phyloP scores from a whole-genome alignment of 2,329 filamentous ascomycete genomes.

The Hypoxylon sp. region DNA sequence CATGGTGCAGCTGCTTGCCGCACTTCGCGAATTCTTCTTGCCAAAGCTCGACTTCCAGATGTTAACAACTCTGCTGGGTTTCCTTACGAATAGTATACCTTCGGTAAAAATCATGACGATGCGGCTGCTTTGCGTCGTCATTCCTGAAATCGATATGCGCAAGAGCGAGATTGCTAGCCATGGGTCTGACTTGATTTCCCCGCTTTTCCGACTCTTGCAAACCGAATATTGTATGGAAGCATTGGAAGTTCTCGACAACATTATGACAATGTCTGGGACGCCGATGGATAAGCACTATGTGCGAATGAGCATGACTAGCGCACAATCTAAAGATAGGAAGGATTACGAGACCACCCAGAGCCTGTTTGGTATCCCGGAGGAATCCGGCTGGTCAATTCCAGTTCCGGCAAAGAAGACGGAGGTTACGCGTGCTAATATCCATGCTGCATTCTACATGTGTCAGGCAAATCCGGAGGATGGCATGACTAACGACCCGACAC shows the following conservation, averaged over 20 bases:
- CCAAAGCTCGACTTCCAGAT: slow-evolving; percentile 86
- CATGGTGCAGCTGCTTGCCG: slow-evolving; percentile 78
- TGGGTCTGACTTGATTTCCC: slow-evolving; percentile 95
- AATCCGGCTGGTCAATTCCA: slow-evolving; percentile 95
- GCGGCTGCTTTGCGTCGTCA: slow-evolving; percentile 86
- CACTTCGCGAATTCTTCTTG: slow-evolving; percentile 83
- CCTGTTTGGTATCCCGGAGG: slow-evolving; percentile 95
- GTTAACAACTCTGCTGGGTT: slow-evolving; percentile 89
- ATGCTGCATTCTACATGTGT: slow-evolving; percentile 96
- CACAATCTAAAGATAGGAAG: slow-evolving; percentile 87
- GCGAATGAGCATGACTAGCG: slow-evolving; percentile 97
- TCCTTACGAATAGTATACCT: slow-evolving; percentile 87
- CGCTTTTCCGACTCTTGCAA: slow-evolving; percentile 87
- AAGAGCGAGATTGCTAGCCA: slow-evolving; percentile 91
- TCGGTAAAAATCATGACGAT: slow-evolving; percentile 97
- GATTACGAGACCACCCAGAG: slow-evolving; percentile 96
- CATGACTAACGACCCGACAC: slow-evolving; percentile 69
- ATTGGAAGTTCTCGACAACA: slow-evolving; percentile 90
- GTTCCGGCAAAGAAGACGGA: slow-evolving; percentile 91
- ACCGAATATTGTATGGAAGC: slow-evolving; percentile 96
- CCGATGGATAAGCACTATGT: slow-evolving; percentile 95
- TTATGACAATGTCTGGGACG: slow-evolving; percentile 93
- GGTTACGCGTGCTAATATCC: slow-evolving; percentile 89
- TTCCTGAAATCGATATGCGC: slow-evolving; percentile 93
- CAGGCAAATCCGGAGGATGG: slow-evolving; percentile 75